Percentiles rank a stretch among this genome's conserved stretches.
Conservation (phyloP, 2,329 filamentous ascomycete species). For the Talaromyces marneffei region DNA sequence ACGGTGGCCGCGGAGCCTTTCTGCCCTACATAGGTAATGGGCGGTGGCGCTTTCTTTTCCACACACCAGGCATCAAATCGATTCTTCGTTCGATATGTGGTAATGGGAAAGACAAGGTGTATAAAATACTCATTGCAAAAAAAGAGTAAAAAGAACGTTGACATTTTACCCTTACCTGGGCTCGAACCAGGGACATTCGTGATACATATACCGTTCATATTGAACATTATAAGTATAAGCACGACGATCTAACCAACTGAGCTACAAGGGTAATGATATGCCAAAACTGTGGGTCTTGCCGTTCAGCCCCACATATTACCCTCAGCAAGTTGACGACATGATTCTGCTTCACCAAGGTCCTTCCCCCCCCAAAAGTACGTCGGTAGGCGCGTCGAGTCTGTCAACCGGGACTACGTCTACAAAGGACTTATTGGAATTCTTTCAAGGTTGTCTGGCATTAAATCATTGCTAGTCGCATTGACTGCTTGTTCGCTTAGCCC, state of each 20-base stretch:
- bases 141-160: background rate
- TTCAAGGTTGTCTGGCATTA: background rate
- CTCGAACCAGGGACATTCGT: background rate
- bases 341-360: background rate
- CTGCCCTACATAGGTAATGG: too few species aligned
- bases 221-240: background rate
- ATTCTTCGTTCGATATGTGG: too few species aligned
- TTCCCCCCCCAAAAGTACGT: background rate
- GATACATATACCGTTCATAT: background rate
- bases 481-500: constrained; percentile 12
- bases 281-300: background rate
- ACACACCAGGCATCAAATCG: too few species aligned
- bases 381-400: too few species aligned
- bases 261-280: background rate
- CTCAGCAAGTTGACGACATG: too few species aligned
- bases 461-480: constrained; percentile 5
- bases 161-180: background rate
- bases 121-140: too few species aligned
- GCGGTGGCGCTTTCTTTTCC: too few species aligned
- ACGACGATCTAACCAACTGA: constrained; percentile 7
- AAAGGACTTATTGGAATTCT: background rate
- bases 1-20: too few species aligned
- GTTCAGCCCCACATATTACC: too few species aligned
- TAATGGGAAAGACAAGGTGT: too few species aligned
- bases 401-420: background rate